A percentile compares a stretch with the other conserved stretches of the same genome.
Conservation (phyloP, 2,329 filamentous ascomycete genomes). For the Diplodia intermedia region DNA sequence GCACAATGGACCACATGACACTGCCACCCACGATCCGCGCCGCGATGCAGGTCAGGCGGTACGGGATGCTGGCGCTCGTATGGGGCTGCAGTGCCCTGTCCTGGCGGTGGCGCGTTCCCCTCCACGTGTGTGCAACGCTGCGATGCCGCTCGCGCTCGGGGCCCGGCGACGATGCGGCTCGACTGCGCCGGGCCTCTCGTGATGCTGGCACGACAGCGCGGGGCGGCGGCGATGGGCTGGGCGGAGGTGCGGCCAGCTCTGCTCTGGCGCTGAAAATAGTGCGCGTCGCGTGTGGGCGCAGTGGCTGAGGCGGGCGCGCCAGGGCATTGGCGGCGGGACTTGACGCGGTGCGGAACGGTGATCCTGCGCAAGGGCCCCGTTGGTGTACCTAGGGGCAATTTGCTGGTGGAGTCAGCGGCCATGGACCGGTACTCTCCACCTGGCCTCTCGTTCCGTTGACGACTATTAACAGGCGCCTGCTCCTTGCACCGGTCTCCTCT, state of each 20-base stretch:
- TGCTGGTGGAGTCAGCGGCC: constrained; percentile 17
- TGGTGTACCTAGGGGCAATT: constrained; percentile 29
- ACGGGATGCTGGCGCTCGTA: constrained; percentile 15
- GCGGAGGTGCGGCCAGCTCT: constrained; percentile 5
- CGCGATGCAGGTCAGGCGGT: constrained; percentile 14
- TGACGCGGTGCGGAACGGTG: constrained; percentile 22
- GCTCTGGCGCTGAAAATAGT: constrained; percentile 13
- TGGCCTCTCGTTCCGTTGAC: constrained; percentile 25
- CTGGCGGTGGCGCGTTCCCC: constrained; percentile 16
- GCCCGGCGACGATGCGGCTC: constrained; percentile 8
- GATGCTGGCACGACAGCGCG: constrained; percentile 23
- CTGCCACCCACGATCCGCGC: constrained; percentile 5
- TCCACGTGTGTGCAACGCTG: constrained; percentile 27
- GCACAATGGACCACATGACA: constrained; percentile 28
- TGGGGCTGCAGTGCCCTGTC: constrained; percentile 10
- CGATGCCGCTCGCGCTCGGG: constrained; percentile 13
- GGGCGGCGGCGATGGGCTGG: neutral
- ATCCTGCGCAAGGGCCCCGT: constrained; percentile 18
- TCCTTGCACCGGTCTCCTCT: constrained; percentile 27
- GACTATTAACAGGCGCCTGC: constrained; percentile 21
- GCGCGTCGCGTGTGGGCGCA: constrained; percentile 11
- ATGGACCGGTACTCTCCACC: constrained; percentile 26
- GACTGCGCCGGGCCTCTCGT: constrained; percentile 10
- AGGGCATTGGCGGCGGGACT: constrained; percentile 23
- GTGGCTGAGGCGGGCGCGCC: constrained; percentile 24